phyloP scores from a whole-genome alignment of 768 basidiomycete genomes.

The Podaxis sp. region DNA sequence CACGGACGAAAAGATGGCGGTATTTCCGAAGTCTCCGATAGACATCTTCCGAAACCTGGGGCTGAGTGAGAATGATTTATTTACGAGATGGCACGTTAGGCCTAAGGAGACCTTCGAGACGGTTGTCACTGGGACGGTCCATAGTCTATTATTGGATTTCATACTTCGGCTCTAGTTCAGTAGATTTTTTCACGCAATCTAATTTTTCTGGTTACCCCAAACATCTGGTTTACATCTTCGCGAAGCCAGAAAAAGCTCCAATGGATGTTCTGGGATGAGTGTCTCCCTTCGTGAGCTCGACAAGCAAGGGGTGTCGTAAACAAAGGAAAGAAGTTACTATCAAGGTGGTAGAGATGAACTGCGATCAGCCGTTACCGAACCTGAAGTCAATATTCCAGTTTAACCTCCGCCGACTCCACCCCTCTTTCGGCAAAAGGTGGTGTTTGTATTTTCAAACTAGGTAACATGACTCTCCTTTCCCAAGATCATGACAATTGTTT shows the following conservation, averaged over 20 bases:
- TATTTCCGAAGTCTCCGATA: background rate
- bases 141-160: background rate
- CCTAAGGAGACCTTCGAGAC: background rate
- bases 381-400: background rate
- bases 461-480: background rate
- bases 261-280: background rate
- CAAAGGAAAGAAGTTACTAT: background rate
- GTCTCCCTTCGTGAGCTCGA: background rate
- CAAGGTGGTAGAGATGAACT: background rate
- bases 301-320: background rate
- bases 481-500: background rate
- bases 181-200: background rate
- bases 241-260: background rate
- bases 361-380: background rate
- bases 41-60: background rate
- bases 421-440: background rate
- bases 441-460: background rate
- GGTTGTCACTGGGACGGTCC: background rate
- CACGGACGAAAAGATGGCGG: background rate
- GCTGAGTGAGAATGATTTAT: background rate
- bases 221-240: background rate
- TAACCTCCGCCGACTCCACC: slow-evolving; percentile 13
- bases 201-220: background rate
- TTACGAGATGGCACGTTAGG: background rate
- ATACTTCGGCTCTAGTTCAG: background rate